phyloP scores from a whole-genome alignment of 2,329 filamentous ascomycete species.

The Alternaria postmessia region DNA sequence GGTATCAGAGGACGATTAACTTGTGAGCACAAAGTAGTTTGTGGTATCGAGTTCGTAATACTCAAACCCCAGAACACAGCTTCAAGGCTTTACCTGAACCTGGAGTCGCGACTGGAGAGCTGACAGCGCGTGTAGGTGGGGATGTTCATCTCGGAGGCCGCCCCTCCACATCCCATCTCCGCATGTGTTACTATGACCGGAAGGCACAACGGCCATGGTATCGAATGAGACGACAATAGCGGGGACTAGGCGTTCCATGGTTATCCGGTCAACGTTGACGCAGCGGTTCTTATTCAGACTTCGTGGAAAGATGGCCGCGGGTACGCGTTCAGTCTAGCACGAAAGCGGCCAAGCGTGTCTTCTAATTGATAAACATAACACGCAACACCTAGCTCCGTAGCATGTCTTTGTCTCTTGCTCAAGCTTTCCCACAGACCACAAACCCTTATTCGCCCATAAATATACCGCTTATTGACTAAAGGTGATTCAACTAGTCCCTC shows the following conservation, averaged over 20 bases:
- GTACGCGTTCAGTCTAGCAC: neutral
- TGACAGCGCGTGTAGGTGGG: neutral
- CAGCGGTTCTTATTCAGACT: neutral
- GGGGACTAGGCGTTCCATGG: neutral
- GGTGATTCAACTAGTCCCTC: neutral
- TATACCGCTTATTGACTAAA: neutral
- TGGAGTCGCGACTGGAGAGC: neutral
- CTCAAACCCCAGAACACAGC: neutral
- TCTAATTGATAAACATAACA: constrained; percentile 6
- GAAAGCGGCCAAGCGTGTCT: neutral
- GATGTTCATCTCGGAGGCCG: constrained; percentile 10
- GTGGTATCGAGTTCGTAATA: neutral
- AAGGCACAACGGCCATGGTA: constrained; percentile 2
- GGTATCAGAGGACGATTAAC: neutral
- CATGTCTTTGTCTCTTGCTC: neutral
- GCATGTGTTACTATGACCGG: neutral
- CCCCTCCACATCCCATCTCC: constrained; percentile 24
- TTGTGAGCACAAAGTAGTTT: neutral
- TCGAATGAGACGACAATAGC: neutral
- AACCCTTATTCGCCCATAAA: neutral
- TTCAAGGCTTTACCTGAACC: neutral
- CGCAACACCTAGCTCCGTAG: neutral
- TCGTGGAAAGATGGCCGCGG: neutral
- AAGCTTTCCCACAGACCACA: neutral
- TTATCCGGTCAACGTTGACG: neutral